A percentile compares a stretch with the other conserved stretches of the same genome.
These are phyloP conservation scores for Dactylis glomerata DNA, from an alignment of 176 grass and related monocot genomes.

Conservation along the genomic window DNA sequence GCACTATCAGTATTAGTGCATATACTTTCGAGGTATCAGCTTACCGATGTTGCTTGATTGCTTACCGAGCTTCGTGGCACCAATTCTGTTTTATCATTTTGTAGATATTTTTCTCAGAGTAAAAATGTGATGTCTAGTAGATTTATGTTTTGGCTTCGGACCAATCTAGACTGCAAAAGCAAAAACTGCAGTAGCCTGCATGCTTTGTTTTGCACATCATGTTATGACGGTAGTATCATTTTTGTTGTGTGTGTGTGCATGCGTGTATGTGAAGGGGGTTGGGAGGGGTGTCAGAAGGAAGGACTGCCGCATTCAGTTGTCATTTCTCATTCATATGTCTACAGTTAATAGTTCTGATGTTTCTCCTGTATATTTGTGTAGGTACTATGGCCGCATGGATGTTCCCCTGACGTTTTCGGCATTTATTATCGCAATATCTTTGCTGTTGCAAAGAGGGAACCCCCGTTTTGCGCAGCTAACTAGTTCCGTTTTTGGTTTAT, in stretches of 20 bases:
- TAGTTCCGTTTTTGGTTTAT: conserved; percentile 94
- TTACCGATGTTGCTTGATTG: not conserved
- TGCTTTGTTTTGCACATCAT: not conserved
- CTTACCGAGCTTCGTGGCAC: not conserved
- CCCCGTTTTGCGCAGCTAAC: conserved; percentile 93
- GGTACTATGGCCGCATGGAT: conserved; percentile 98
- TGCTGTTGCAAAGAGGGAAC: conserved; percentile 92
- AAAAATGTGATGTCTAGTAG: not conserved
- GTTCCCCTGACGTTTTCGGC: conserved; percentile 75
- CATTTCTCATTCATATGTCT: conserved; percentile 36
- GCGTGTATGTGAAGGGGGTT: not conserved
- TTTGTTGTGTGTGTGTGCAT: not conserved
- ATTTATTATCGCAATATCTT: conserved; percentile 78
- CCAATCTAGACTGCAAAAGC: not conserved
- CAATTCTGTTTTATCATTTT: not conserved
- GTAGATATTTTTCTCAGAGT: not conserved
- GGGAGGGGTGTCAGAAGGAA: not conserved
- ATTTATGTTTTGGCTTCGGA: not conserved
- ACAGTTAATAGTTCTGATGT: conserved; percentile 3
- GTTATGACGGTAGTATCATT: not conserved
- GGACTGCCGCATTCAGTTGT: conserved; percentile 11
- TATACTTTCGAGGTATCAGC: not conserved
- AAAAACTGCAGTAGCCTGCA: not conserved
- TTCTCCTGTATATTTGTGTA: conserved; percentile 36
- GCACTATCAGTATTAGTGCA: not conserved